Conservation (phyloP, 2,329 filamentous ascomycete species). For the Raffaelea deltoideospora region DNA sequence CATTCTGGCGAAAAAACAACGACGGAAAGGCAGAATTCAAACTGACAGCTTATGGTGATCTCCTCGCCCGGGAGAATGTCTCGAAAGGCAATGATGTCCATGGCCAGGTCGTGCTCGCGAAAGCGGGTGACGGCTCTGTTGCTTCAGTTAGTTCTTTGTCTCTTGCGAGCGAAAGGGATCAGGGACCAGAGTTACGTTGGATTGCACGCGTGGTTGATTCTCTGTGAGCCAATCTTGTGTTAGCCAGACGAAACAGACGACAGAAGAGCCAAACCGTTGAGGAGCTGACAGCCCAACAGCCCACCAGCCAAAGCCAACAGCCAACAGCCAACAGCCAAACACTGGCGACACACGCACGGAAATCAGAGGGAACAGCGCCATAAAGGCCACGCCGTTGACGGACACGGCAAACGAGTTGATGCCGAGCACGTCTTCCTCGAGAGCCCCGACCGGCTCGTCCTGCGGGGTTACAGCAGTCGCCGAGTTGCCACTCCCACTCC, state of each 20-base stretch:
- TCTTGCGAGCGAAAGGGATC: neutral
- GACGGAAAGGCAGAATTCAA: neutral
- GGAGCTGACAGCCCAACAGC: neutral
- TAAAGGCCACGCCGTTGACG: constrained; percentile 11
- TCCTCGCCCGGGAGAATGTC: constrained; percentile 14
- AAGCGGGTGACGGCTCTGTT: constrained; percentile 13
- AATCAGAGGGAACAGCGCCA: constrained; percentile 6
- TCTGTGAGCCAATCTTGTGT: constrained; percentile 4
- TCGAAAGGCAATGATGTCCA: constrained; percentile 10
- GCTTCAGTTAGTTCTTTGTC: neutral
- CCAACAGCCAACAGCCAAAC: no score
- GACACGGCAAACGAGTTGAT: constrained; percentile 17
- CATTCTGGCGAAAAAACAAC: neutral
- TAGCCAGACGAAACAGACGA: no score
- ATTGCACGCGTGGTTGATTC: constrained; percentile 14
- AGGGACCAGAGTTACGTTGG: constrained; percentile 6
- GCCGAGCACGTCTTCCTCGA: constrained; percentile 17
- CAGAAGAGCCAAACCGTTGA: neutral
- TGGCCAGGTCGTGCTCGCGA: constrained; percentile 11
- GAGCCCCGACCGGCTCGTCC: constrained; percentile 8
- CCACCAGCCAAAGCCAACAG: no score
- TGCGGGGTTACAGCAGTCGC: neutral
- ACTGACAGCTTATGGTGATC: constrained; percentile 15
- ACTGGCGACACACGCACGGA: neutral
- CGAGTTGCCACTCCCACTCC: neutral